Conservation (phyloP, 305 asterid species). For the Andrographis paniculata region DNA sequence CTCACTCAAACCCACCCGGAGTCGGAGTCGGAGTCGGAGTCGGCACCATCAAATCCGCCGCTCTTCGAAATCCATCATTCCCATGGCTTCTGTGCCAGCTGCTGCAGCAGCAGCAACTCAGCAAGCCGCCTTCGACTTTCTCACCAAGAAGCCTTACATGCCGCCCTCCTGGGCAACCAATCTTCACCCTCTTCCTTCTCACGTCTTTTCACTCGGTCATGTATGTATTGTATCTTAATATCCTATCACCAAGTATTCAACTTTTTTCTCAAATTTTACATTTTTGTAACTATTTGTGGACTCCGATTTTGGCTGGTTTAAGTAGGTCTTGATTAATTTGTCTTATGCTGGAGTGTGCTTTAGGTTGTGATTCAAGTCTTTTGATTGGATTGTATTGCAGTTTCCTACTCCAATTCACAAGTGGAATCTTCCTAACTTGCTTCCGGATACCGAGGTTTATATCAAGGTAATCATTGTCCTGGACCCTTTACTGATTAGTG, state of each 20-base stretch:
- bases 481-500: neutral
- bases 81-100: too few species aligned
- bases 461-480: constrained; percentile 49
- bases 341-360: neutral
- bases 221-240: constrained; percentile 22
- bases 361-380: neutral
- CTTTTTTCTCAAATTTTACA: neutral
- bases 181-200: constrained; percentile 71
- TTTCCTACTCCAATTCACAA: constrained; percentile 91
- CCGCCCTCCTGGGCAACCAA: constrained; percentile 87
- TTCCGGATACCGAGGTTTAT: constrained; percentile 72
- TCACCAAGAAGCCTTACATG: constrained; percentile 51
- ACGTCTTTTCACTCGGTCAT: constrained; percentile 65
- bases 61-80: too few species aligned
- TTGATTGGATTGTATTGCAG: constrained; percentile 22
- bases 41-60: too few species aligned
- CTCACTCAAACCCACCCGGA: too few species aligned
- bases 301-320: too few species aligned
- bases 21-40: too few species aligned
- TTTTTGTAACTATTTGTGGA: too few species aligned
- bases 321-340: too few species aligned
- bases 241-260: neutral
- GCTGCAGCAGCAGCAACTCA: too few species aligned
- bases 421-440: constrained; percentile 94
- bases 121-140: too few species aligned